phyloP scores from a whole-genome alignment of 2,329 filamentous ascomycete genomes.

The Fusarium subtropicale region DNA sequence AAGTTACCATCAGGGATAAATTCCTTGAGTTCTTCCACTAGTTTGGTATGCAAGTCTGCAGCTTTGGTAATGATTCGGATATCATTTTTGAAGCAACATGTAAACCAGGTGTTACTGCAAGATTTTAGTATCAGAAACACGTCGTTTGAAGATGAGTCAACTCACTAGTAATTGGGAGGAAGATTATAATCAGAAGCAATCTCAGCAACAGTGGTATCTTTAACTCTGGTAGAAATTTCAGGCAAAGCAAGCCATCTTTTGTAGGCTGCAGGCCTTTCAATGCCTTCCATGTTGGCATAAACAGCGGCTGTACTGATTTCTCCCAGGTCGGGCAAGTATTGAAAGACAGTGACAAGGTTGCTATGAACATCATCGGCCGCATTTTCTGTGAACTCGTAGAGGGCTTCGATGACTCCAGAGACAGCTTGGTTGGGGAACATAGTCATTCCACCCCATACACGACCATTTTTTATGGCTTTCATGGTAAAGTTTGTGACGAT shows the following conservation, averaged over 20 bases:
- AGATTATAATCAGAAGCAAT: slow-evolving; percentile 38
- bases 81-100: slow-evolving; percentile 32
- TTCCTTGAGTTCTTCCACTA: slow-evolving; percentile 26
- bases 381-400: slow-evolving; percentile 18
- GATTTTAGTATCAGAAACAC: not conserved
- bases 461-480: slow-evolving; percentile 37
- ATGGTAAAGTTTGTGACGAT: slow-evolving; percentile 48
- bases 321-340: slow-evolving; percentile 25
- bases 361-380: slow-evolving; percentile 25
- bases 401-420: slow-evolving; percentile 17
- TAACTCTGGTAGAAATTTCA: slow-evolving; percentile 28
- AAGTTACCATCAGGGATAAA: slow-evolving; percentile 31
- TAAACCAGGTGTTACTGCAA: slow-evolving; percentile 27
- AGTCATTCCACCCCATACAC: slow-evolving; percentile 37
- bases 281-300: slow-evolving; percentile 28
- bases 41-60: slow-evolving; percentile 20
- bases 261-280: slow-evolving; percentile 28
- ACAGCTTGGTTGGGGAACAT: slow-evolving; percentile 29
- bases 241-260: slow-evolving; percentile 37
- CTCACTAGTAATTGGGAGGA: slow-evolving; percentile 31
- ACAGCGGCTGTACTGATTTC: slow-evolving; percentile 22
- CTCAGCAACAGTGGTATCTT: slow-evolving; percentile 29
- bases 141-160: not conserved
- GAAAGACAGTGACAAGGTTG: slow-evolving; percentile 26
- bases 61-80: slow-evolving; percentile 26